These are phyloP conservation scores for Aspergillus funiculosus DNA, from an alignment of 495 filamentous ascomycete species.

Conservation along the genomic window DNA sequence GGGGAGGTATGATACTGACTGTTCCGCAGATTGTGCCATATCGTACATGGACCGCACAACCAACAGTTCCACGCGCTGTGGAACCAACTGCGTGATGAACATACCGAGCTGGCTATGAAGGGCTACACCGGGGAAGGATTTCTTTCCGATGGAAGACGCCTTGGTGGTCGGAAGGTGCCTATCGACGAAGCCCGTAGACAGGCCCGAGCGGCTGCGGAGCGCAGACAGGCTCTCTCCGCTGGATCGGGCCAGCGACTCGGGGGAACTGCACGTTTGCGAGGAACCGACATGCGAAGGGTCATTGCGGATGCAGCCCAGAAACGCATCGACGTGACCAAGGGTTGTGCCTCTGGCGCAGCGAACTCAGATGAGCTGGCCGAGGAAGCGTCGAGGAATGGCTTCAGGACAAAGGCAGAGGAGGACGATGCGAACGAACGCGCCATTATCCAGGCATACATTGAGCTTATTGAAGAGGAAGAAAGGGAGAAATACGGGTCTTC, in stretches of 20 bases:
- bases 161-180: conserved; percentile 64
- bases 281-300: conserved; percentile 66
- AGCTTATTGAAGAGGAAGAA: conserved; percentile 81
- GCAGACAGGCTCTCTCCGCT: conserved; percentile 49
- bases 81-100: conserved; percentile 83
- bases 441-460: conserved; percentile 82
- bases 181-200: conserved; percentile 69
- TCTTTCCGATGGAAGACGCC: conserved; percentile 63
- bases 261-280: conserved; percentile 54
- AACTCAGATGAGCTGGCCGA: conserved; percentile 55
- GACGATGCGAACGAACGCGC: conserved; percentile 86
- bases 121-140: conserved; percentile 94
- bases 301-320: conserved; percentile 69
- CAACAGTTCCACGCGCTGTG: conserved; percentile 76
- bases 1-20: too few species aligned
- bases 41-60: conserved; percentile 76
- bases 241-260: conserved; percentile 73
- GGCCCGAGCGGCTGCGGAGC: conserved; percentile 72
- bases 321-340: conserved; percentile 59
- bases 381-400: conserved; percentile 64
- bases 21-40: conserved; percentile 73
- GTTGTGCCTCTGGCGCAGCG: conserved; percentile 68
- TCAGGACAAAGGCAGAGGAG: conserved; percentile 78
- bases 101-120: conserved; percentile 64
- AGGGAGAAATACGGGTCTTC: conserved; percentile 60